A percentile compares a stretch with the other conserved stretches of the same genome.
phyloP scores from a whole-genome alignment of 169 alveolate genomes.

The Fabrea salina region DNA sequence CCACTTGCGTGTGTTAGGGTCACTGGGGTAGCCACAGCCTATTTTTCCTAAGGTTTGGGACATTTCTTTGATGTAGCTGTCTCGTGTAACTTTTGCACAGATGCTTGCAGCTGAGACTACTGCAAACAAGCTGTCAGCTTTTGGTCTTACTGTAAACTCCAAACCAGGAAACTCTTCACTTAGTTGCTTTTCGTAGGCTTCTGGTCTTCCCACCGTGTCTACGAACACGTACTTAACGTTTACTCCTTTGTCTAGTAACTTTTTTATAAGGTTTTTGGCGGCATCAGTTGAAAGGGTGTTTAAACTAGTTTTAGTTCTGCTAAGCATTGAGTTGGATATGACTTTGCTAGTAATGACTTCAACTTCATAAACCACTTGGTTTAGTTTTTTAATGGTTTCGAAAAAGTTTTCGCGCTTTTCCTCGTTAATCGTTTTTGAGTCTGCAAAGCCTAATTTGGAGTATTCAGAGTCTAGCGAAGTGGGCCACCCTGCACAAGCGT shows the following conservation, averaged over 20 bases:
- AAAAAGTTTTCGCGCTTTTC: slow-evolving; percentile 63
- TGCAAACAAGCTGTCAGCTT: slow-evolving; percentile 95
- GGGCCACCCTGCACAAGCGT: slow-evolving; percentile 93
- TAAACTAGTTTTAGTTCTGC: slow-evolving; percentile 82
- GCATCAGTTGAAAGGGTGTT: slow-evolving; percentile 91
- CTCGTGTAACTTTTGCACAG: slow-evolving; percentile 96
- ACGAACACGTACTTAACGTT: slow-evolving; percentile 78
- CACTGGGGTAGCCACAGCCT: slow-evolving; percentile 94
- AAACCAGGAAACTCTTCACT: slow-evolving; percentile 72
- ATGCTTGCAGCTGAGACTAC: slow-evolving; percentile 98
- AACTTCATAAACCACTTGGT: slow-evolving; percentile 44
- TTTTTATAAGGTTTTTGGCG: slow-evolving; percentile 72
- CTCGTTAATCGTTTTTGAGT: slow-evolving; percentile 67
- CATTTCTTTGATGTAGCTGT: slow-evolving; percentile 63
- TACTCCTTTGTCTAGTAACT: slow-evolving; percentile 51
- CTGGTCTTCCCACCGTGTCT: slow-evolving; percentile 96
- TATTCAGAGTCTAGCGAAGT: slow-evolving; percentile 55
- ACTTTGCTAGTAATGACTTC: slow-evolving; percentile 51
- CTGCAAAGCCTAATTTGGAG: slow-evolving; percentile 47
- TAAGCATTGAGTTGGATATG: slow-evolving; percentile 58
- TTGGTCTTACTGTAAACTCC: slow-evolving; percentile 82
- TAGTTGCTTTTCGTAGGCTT: slow-evolving; percentile 80
- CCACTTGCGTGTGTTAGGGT: slow-evolving; percentile 90
- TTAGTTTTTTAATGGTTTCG: slow-evolving; percentile 39
- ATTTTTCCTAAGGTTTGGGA: slow-evolving; percentile 57